Evolutionary conservation across 192 early-diverging fungal genomes (phyloP).

Genomic region (Chytriomyces sp.): DNA sequence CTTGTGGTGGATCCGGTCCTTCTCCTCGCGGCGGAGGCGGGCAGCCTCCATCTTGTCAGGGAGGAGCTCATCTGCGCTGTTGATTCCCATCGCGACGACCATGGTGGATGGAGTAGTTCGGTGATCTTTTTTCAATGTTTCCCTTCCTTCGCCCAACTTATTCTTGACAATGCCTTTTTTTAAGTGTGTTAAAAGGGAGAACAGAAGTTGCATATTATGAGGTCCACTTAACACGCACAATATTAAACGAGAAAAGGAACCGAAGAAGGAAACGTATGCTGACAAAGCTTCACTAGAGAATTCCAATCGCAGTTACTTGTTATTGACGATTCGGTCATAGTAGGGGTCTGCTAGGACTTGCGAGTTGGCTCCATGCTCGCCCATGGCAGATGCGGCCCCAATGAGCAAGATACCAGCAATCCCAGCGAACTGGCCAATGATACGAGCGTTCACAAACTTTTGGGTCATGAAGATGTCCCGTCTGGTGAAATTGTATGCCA

Average conservation of each 20-base stretch:
- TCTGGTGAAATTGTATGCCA: slow-evolving; percentile 9
- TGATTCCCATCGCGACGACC: neutral
- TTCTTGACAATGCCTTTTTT: too few relatives aligned
- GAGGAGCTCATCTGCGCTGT: neutral
- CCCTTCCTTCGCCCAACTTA: too few relatives aligned
- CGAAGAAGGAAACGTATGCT: too few relatives aligned
- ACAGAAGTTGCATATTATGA: too few relatives aligned
- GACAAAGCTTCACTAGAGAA: too few relatives aligned
- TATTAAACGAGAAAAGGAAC: too few relatives aligned
- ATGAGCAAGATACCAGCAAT: slow-evolving; percentile 14
- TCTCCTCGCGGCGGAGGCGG: slow-evolving; percentile 8
- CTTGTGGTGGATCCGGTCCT: slow-evolving; percentile 6
- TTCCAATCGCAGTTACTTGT: too few relatives aligned
- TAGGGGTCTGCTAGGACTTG: slow-evolving; percentile 1
- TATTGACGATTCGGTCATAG: slow-evolving; percentile 12
- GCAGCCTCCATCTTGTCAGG: slow-evolving; percentile 16
- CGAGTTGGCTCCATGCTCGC: neutral
- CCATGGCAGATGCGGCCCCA: neutral
- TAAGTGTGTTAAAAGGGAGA: too few relatives aligned
- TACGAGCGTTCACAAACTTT: too few relatives aligned
- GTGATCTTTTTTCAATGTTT: too few relatives aligned
- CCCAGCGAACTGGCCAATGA: slow-evolving; percentile 12
- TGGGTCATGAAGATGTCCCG: slow-evolving; percentile 12
- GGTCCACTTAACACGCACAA: too few relatives aligned
- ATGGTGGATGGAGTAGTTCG: neutral